These are phyloP conservation scores for Eucalyptus virginea DNA, from an alignment of 345 rosid species.

Conservation along the genomic window DNA sequence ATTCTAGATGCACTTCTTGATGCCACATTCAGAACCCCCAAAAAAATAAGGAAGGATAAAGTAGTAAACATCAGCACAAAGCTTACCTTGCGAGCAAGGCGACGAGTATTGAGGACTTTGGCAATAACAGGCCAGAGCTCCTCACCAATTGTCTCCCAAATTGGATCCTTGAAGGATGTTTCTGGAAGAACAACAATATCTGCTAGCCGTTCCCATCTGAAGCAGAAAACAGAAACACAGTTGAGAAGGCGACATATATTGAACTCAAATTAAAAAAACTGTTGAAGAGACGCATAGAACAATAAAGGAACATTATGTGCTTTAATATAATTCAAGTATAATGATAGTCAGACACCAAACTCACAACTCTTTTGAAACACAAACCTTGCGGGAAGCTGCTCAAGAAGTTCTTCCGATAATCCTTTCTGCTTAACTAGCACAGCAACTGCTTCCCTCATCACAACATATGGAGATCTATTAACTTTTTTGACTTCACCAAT, in stretches of 20 bases:
- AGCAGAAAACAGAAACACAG: neutral
- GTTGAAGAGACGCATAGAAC: neutral
- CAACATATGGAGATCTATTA: constrained; percentile 47
- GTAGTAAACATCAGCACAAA: neutral
- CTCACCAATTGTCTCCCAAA: constrained; percentile 52
- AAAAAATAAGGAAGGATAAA: neutral
- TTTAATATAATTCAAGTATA: neutral
- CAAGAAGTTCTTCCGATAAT: constrained; percentile 39
- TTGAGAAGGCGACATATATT: neutral
- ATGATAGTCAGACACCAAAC: neutral
- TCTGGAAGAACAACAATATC: constrained; percentile 81
- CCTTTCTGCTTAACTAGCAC: constrained; percentile 40
- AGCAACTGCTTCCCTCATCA: constrained; percentile 48
- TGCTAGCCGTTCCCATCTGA: constrained; percentile 89
- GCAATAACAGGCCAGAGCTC: constrained; percentile 76
- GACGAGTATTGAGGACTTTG: constrained; percentile 43
- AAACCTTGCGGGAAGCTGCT: constrained; percentile 69
- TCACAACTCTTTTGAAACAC: neutral
- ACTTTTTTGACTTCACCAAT: constrained; percentile 38
- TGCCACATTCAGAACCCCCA: neutral
- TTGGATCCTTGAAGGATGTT: constrained; percentile 67
- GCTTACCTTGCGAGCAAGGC: constrained; percentile 79
- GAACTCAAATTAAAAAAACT: neutral
- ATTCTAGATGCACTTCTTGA: neutral
- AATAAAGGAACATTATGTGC: neutral